Base-by-base conservation (phyloP, 2,329 filamentous ascomycete genomes). In the Colletotrichum horii region DNA sequence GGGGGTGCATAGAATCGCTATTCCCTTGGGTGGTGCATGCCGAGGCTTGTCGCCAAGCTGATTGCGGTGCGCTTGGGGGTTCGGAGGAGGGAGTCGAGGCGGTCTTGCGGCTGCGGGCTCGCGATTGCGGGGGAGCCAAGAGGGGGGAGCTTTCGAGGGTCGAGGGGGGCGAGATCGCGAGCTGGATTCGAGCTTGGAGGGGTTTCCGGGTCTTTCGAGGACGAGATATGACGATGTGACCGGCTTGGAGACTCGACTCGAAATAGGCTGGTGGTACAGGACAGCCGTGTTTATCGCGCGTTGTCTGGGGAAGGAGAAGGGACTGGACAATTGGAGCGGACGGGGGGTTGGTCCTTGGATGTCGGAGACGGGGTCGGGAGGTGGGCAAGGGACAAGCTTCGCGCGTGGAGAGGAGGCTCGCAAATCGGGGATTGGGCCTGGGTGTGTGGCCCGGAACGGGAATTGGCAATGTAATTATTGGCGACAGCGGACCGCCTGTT, bases 1-100 rank as follows among this genome's bases (percentile, higher is more conserved):
- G 98, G 83, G 96, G 95, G 95, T 98, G 96, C 96, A 98, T 98
- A 90, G 89, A 91, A 87, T 83, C 87, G 85, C 82, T 86, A 84
- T 83, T 82, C 79, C 79, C 82, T 80, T 71, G 80, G 83, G 81
- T 83, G 82, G 84, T 80, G 83, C 88, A 89, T 89, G 84, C 86
- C 86, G 83, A 80, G 72, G 65, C 74, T 74, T 66, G 68, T 74
- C 71, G 74, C 71, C 77, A 75, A 77, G 74, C 36, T 34, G 38
- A 36, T 19, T 36, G n/a, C 58, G 26, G 75, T 66, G 64, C 52
- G 75, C 70, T 34, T 48, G 56, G 43, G 65, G 60, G 15, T 38
- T 61, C 32, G 30, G n/a, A 56, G 26, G 36, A 75, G 30, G 36
- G 32, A 48, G n/a, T 70, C 43, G 64, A 75, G 28, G 38, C 32